Evolutionary conservation across 371 early-diverging fungal genomes (phyloP).

Genomic region (Fennellomyces sp.): DNA sequence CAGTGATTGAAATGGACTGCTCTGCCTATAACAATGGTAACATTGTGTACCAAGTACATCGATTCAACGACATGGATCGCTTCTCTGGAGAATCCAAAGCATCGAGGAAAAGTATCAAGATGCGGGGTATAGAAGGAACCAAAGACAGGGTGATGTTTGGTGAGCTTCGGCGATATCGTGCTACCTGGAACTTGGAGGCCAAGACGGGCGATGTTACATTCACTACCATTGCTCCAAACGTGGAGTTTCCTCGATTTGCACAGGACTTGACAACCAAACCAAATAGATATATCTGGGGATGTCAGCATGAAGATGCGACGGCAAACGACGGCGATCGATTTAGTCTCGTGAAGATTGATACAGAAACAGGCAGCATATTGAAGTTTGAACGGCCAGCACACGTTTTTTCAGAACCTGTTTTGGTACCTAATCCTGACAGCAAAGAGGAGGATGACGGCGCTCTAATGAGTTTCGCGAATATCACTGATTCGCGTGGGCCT

Average conservation of each 20-base stretch:
- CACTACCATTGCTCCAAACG: constrained; percentile 30
- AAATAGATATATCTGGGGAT: constrained; percentile 54
- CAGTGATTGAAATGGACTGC: constrained; percentile 29
- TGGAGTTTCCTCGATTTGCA: constrained; percentile 52
- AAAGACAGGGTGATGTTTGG: constrained; percentile 24
- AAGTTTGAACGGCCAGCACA: constrained; percentile 29
- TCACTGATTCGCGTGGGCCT: constrained; percentile 27
- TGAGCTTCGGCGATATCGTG: constrained; percentile 22
- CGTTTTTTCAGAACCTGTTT: constrained; percentile 65
- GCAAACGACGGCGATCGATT: constrained; percentile 26
- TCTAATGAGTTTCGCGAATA: constrained; percentile 49
- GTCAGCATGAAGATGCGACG: constrained; percentile 29
- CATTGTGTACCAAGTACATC: constrained; percentile 28
- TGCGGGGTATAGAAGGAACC: constrained; percentile 21
- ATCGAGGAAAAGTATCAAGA: constrained; percentile 1
- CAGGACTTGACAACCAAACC: constrained; percentile 6
- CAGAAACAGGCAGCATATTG: constrained; percentile 19
- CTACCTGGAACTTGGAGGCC: constrained; percentile 10
- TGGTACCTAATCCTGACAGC: constrained; percentile 52
- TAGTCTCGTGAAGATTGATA: constrained; percentile 48
- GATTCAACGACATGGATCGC: constrained; percentile 20
- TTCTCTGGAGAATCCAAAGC: constrained; percentile 9
- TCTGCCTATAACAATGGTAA: constrained; percentile 31
- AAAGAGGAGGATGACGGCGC: constrained; percentile 65
- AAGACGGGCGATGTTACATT: constrained; percentile 13